Evolutionary conservation across 495 filamentous ascomycete species (phyloP).

Genomic region (Jackrogersella minutella): DNA sequence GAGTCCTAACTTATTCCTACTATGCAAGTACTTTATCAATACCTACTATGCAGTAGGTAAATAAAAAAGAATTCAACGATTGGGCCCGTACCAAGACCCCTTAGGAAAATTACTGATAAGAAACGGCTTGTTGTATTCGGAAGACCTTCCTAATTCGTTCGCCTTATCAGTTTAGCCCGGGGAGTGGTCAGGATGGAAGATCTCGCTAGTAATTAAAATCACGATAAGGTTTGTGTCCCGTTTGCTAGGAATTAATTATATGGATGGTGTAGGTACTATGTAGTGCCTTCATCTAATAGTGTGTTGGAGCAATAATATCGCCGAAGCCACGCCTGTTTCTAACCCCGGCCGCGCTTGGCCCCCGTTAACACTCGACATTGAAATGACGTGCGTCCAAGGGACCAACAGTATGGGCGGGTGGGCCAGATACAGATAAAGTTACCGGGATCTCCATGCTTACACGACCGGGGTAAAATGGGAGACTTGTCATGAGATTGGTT

Average conservation of each 20-base stretch:
- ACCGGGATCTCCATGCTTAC: conserved; percentile 4
- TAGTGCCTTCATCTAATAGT: neutral
- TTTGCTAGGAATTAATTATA: neutral
- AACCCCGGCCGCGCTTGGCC: neutral
- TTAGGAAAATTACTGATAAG: conserved; percentile 1
- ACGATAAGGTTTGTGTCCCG: neutral
- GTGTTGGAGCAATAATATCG: conserved; percentile 12
- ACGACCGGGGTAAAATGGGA: neutral
- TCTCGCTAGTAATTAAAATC: conserved; percentile 10
- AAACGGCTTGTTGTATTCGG: neutral
- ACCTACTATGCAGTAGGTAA: too few relatives aligned
- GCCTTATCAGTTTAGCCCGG: conserved; percentile 11
- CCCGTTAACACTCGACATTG: neutral
- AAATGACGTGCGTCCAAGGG: neutral
- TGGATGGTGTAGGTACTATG: too few relatives aligned
- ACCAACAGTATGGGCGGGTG: neutral
- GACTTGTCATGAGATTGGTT: conserved; percentile 5
- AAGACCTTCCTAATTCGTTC: conserved; percentile 23
- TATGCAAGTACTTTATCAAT: too few relatives aligned
- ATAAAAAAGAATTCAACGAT: too few relatives aligned
- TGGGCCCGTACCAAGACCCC: neutral
- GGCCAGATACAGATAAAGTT: conserved; percentile 6
- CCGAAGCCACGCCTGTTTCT: conserved; percentile 2
- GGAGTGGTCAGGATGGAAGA: conserved; percentile 3
- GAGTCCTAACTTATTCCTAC: too few relatives aligned